Base-by-base conservation (phyloP, 2,329 filamentous ascomycete species). In the Leptographium lundbergii region DNA sequence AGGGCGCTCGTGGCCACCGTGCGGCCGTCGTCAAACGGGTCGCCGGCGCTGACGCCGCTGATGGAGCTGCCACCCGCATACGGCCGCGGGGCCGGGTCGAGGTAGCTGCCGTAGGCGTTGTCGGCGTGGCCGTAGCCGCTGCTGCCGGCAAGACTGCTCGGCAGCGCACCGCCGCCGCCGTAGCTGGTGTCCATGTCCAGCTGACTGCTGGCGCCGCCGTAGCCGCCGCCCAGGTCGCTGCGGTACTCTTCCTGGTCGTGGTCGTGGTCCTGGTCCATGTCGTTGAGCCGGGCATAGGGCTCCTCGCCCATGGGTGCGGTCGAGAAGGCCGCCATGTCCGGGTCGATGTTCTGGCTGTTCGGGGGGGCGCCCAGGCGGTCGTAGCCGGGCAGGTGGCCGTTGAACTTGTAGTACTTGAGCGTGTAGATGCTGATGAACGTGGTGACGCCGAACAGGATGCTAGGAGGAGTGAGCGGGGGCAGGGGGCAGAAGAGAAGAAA, bases 271-370 rank as follows among this genome's bases (percentile, higher is more conserved):
- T 82, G 78, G 60, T 81, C 75, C 71, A 76, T 74, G 69, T 83
- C 60, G 59, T 65, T 77, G 62, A 86, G 77, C 17, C 80, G 81
- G 56, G 82, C 80, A 66, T 86, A 86, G 51, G 80, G 78, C 66
- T 86, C 83, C 63, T 86, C 83, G 65, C 83, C 82, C 66, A 84
- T 80, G n/a, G 81, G 81, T 17, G 81, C 81, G 70, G 83, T 84
- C 59, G 81, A 85, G 72, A 87, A 87, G 61, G 83, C 83, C 32
- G 83, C 82, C 74, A 86, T 86, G 70, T 87, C 83, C 0, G 84
- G 84, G 68, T 86, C 84, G 64, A 85, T 85, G 72, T 81, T 80
- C 64, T 75, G 71, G 61, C 61, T 64, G 63, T 50, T 52, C 53
- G 29, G 24, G 13, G 69, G 70, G 61, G 67, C 67, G 61, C 68